Base-by-base conservation (phyloP, 768 basidiomycete species). In the Pulveroboletus sp. region DNA sequence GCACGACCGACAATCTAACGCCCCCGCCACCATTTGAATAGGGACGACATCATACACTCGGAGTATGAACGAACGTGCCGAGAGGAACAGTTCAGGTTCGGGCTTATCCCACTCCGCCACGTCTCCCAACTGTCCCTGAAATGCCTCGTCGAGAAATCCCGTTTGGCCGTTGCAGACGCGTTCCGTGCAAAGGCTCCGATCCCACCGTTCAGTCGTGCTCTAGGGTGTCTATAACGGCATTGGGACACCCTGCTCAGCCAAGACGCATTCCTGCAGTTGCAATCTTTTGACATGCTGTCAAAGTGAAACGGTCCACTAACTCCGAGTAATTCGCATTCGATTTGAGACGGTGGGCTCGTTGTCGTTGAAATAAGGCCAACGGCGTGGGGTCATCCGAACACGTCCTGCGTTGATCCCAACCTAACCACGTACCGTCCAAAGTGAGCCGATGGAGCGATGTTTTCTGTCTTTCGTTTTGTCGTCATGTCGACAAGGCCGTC, bases 401-500 rank as follows among this genome's bases (percentile, higher is more conserved):
- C 43, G 26, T 38, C 43, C 15, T 40, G n/a, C 42, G 32, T 35
- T 47, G 47, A 8, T 18, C 8, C 30, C 14, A 24, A 30, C 37
- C 24, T 24, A 38, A 31, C 17, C 12, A 40, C 50, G 24, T 21
- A 79, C 87, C 89, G 76, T 93, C 88, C 28, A 91, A 66, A 93
- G 4, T 33, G 32, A 15, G 32, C 32, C 6, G 4, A 10, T 32
- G 12, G 32, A 32, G 32, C 67, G 14, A 93, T 75, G 9, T 86
- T 78, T 60, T 65, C 78, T 70, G 21, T 79, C 76, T 35, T 89
- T 76, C 47, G 0, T n/a, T 83, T 77, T 3, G 83, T 78, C 6
- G 88, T 89, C 65, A 79, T 81, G 5, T 90, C 90, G 7, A 85
- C 85, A 5, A 86, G n/a, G n/a, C n/a, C n/a, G n/a, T n/a, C n/a